A percentile compares a stretch with the other conserved stretches of the same genome.
Conservation (phyloP, 306 rosid genomes). For the Nissolia schottii region DNA sequence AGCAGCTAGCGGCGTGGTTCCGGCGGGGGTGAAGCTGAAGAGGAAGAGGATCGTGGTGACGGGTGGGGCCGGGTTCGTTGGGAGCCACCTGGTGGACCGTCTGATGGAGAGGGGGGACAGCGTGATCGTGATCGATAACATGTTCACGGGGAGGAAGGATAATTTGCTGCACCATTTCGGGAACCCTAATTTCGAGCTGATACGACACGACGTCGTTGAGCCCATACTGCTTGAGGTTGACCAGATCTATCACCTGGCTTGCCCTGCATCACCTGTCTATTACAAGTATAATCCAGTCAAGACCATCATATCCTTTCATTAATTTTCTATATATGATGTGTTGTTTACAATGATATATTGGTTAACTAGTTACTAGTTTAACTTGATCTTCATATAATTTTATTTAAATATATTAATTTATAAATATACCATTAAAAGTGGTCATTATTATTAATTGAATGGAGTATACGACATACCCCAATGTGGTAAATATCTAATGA, state of each 20-base stretch:
- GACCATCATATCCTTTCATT: slow-evolving; percentile 78
- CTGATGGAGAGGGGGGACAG: slow-evolving; percentile 73
- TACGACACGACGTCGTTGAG: slow-evolving; percentile 90
- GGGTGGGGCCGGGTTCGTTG: slow-evolving; percentile 97
- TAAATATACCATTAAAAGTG: too few relatives aligned
- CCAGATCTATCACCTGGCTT: slow-evolving; percentile 92
- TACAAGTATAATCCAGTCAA: slow-evolving; percentile 96
- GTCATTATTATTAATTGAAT: too few relatives aligned
- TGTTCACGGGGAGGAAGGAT: slow-evolving; percentile 82
- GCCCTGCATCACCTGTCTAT: slow-evolving; percentile 95
- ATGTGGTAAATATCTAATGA: too few relatives aligned
- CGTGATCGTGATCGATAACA: slow-evolving; percentile 79
- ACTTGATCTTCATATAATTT: too few relatives aligned
- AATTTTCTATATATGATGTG: too few relatives aligned
- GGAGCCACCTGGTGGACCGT: slow-evolving; percentile 93
- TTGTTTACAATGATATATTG: too few relatives aligned
- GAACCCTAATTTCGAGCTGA: slow-evolving; percentile 78
- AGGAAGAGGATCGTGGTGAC: slow-evolving; percentile 65
- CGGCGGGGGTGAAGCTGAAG: neutral
- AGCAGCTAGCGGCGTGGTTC: neutral
- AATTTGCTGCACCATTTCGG: slow-evolving; percentile 71
- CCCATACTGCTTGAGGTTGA: slow-evolving; percentile 86
- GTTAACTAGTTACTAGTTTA: too few relatives aligned
- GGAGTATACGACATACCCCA: too few relatives aligned
- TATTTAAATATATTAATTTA: too few relatives aligned